Evolutionary conservation across 495 filamentous ascomycete species (phyloP), one percentile per base, ranked within the genome.

Genomic region (Pyrenula aspistea): DNA sequence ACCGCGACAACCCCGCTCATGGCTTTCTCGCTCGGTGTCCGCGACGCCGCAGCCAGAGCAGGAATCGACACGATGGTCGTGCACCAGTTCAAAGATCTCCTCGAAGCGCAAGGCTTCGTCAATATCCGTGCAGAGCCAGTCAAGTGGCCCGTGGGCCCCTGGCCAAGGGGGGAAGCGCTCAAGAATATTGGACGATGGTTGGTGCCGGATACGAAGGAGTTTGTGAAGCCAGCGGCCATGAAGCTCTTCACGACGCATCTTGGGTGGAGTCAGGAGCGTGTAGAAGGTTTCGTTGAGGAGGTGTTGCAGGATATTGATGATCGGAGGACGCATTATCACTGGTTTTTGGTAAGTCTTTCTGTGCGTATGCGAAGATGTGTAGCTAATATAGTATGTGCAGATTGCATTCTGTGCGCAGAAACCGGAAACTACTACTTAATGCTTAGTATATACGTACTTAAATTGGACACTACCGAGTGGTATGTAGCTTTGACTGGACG

Each of bases 61-160:
- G 50, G 50, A 10, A 52, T 52, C 10, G 22, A 52, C 19, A 24
- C 50, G 8, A 20, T 21, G 22, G 19, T 24, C 50, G n/a, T 24
- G 50, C n/a, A 24, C 19, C 50, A 52, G n/a, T 52, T 52, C 50
- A 24, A 52, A 20, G 19, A 52, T 20, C 8, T 21, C 8, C 50
- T 52, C n/a, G 22, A 86, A 20, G 8, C 8, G 22, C 19, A 20
- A 10, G 50, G 50, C 19, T 52, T 52, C 19, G 50, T 52, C 19
- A 24, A 52, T 19, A 24, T 52, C 19, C n/a, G 19, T 21, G n/a
- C 19, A 10, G 22, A 52, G 50, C 50, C n/a, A 8, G n/a, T 52
- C 50, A 52, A 24, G 22, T 52, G 50, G 50, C 50, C 50, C 22
- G 50, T 52, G 8, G 50, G 50, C 22, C 50, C 50, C 8, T 52